Evolutionary conservation across 805 yeast genomes (phyloP), one percentile per base, ranked within the genome.

Genomic region (Hermanozyma aechmeae): DNA sequence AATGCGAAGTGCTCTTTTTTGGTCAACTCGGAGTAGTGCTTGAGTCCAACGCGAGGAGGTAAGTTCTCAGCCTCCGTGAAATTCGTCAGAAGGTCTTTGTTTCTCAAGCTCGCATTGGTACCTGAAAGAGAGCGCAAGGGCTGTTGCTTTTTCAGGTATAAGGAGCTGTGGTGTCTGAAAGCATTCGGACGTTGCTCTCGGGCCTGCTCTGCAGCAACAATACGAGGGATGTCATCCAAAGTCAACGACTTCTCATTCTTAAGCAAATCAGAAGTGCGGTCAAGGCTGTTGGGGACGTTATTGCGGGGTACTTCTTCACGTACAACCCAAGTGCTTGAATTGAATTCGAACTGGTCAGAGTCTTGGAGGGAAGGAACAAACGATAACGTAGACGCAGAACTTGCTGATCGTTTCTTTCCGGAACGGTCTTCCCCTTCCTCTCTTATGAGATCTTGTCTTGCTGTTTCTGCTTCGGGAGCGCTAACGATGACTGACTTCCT

Each of bases 191-290:
- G 69, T 46, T 82, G 79, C 37, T 84, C 95, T 38, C 96, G 66
- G 0, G 97, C 95, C 53, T 89, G 96, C 45, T 92, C 96, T 7
- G 95, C 89, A 2, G 96, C 95, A 6, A 92, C 96, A 48, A 92
- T 89, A 40, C 97, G 69, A 6, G 97, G 95, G 43, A 92, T 92
- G 54, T 92, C 99, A 54, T 92, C 97, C 43, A 92, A 68, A 0
- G 96, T 89, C 30, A 92, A 68, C 0, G 89, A 79, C 42, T 81
- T 83, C 42, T 89, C 93, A 45, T 76, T 81, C 44, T 79, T 74
- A 31, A 86, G 68, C 27, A 83, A 63, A 40, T 73, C 79, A 2
- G 85, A 70, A 0, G 87, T 77, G 2, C 79, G 68, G 43, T 73
- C 79, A 26, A 79, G 60, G 26, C 48, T 50, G 34, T 45, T 51